Conservation (phyloP, 2,329 filamentous ascomycete genomes). For the Keithomyces neogunnii region DNA sequence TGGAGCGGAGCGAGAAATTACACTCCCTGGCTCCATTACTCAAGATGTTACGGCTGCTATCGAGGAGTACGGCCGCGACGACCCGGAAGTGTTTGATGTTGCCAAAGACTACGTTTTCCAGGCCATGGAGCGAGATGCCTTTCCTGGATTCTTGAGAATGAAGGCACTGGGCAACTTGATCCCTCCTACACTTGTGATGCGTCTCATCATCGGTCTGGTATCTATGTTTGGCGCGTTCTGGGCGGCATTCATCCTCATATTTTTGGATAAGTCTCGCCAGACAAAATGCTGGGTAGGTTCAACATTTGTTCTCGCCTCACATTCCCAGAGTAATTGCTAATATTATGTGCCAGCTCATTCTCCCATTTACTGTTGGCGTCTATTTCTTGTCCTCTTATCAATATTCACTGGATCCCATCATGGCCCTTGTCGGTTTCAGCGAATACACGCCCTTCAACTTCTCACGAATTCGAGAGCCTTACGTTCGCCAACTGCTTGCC, state of each 20-base stretch:
- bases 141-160: constrained; percentile 87
- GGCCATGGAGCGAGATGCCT: constrained; percentile 99
- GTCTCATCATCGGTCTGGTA: constrained; percentile 72
- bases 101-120: constrained; percentile 99
- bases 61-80: constrained; percentile 84
- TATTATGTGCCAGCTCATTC: constrained; percentile 46
- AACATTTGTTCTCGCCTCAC: not conserved
- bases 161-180: constrained; percentile 96
- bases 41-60: constrained; percentile 79
- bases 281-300: constrained; percentile 76
- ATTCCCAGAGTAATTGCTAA: constrained; percentile 13
- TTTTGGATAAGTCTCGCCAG: constrained; percentile 66
- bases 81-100: constrained; percentile 93
- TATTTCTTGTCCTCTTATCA: constrained; percentile 89
- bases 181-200: constrained; percentile 77
- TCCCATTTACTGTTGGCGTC: constrained; percentile 85
- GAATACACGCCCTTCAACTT: constrained; percentile 97
- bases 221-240: constrained; percentile 89
- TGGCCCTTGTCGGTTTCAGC: constrained; percentile 82
- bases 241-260: constrained; percentile 88
- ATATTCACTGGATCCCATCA: constrained; percentile 86
- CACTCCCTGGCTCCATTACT: constrained; percentile 79
- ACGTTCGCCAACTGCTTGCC: constrained; percentile 75
- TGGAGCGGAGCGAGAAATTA: constrained; percentile 93
- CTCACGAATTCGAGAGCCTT: constrained; percentile 79